These are phyloP conservation scores for Blastocystis sp. DNA, from an alignment of 352 stramenopile species.

Conservation along the genomic window DNA sequence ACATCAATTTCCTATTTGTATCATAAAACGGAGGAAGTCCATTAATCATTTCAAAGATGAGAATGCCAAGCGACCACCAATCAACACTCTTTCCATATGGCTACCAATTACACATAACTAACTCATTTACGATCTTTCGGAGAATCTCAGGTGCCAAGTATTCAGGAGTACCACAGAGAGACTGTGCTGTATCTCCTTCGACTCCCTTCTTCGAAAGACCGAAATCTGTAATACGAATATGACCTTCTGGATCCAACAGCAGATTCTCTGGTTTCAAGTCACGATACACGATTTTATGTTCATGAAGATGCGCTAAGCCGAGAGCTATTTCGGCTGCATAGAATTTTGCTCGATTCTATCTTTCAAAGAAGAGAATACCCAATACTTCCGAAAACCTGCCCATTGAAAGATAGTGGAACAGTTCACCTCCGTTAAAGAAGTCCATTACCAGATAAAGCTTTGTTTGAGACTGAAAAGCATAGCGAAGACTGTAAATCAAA, in stretches of 20 bases:
- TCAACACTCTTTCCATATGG: conserved; percentile 81
- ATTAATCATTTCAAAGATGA: conserved; percentile 81
- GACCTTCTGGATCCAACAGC: conserved; percentile 79
- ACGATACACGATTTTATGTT: conserved; percentile 81
- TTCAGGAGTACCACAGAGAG: conserved; percentile 76
- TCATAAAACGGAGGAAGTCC: conserved; percentile 76
- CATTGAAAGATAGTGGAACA: conserved; percentile 80
- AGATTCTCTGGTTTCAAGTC: conserved; percentile 93
- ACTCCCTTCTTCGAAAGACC: conserved; percentile 85
- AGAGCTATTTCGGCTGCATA: conserved; percentile 80
- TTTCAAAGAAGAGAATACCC: conserved; percentile 65
- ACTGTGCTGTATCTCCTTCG: conserved; percentile 67
- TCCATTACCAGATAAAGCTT: conserved; percentile 81
- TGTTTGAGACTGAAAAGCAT: conserved; percentile 78
- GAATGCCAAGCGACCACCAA: conserved; percentile 83
- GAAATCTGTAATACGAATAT: conserved; percentile 84
- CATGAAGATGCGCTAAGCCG: conserved; percentile 78
- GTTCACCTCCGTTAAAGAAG: conserved; percentile 78
- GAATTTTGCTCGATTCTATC: conserved; percentile 75
- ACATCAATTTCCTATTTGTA: conserved; percentile 70
- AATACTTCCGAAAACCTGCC: conserved; percentile 76
- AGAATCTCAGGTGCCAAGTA: conserved; percentile 80
- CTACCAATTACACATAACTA: conserved; percentile 72
- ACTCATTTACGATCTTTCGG: conserved; percentile 74
- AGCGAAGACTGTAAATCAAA: conserved; percentile 70